Evolutionary conservation across 345 rosid genomes (phyloP), one percentile per base, ranked within the genome.

Genomic region (Capsella bursapastoris): DNA sequence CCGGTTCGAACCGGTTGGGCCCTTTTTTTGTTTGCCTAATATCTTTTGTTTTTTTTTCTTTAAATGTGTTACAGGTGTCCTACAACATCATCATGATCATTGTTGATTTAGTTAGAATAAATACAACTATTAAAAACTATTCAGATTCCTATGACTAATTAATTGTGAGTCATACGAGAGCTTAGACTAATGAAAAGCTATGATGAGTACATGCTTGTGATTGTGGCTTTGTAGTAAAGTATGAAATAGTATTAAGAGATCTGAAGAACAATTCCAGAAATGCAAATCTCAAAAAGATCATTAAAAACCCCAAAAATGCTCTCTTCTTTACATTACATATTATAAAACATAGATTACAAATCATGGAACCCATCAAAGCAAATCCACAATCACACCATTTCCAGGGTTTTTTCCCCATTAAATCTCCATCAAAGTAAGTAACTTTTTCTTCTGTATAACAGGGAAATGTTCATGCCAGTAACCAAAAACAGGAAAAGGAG

Each of bases 1-100:
- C 81, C 75, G 83, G 84, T 82, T 82, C 81, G 81, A 78, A 68
- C 82, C 76, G 81, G 82, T 81, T 76, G 88, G 82, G 86, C 84
- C 84, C 80, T 62, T 5, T 48, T 59, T 60, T 22, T 1, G 0
- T 3, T 29, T n/a, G 1, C 3, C 6, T 6, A 31, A 47, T 31
- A 18, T 15, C 5, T 5, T 1, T 9, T 2, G 31, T 29, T 27
- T 8, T 15, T 9, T 5, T 1, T 8, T 2, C 29, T 29, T 27
- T 8, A 5, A 0, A 25, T 34, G 32, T n/a, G n/a, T n/a, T 45
- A 10, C 68, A 29, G 55, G 15, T 48, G 40, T 61, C 50, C 16
- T 6, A 25, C 6, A 22, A 22, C 29, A 11, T 38, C 13, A 22
- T 38, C 31, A 44, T 40, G 37, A 34, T 34, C 18, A 27, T 12